These are phyloP conservation scores for Begonia peltatifolia DNA, from an alignment of 306 rosid species.

Conservation along the genomic window DNA sequence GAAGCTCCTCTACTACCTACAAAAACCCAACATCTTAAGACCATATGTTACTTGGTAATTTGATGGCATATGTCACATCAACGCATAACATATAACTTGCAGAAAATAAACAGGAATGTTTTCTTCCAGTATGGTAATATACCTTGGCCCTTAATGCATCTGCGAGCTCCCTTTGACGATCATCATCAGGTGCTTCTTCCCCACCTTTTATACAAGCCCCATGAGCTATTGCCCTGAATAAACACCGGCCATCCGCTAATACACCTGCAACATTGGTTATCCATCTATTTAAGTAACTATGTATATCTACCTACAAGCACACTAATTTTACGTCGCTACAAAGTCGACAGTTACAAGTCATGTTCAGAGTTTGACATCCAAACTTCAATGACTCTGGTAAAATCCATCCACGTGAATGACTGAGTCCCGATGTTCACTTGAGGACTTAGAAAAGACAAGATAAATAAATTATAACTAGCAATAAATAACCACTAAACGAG, in stretches of 20 bases:
- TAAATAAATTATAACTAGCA: too few relatives aligned
- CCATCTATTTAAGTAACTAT: neutral
- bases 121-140: neutral
- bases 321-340: too few relatives aligned
- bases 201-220: conserved; percentile 66
- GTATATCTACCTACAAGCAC: too few relatives aligned
- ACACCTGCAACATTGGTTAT: conserved; percentile 25
- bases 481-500: too few relatives aligned
- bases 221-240: conserved; percentile 73
- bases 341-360: too few relatives aligned
- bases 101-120: neutral
- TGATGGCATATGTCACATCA: too few relatives aligned
- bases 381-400: too few relatives aligned
- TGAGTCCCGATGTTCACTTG: too few relatives aligned
- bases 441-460: too few relatives aligned
- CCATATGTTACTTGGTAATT: too few relatives aligned
- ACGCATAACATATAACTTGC: neutral
- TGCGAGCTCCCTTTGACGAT: conserved; percentile 54
- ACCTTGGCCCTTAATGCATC: conserved; percentile 74
- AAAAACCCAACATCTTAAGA: neutral
- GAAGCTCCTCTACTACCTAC: conserved; percentile 80
- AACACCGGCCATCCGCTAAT: conserved; percentile 14
- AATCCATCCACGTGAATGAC: too few relatives aligned
- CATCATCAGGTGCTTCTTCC: conserved; percentile 70
- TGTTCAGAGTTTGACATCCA: too few relatives aligned